A percentile compares a stretch with the other conserved stretches of the same genome.
These are phyloP conservation scores for Penstemon barbatus DNA, from an alignment of 257 asterid species.

Conservation along the genomic window DNA sequence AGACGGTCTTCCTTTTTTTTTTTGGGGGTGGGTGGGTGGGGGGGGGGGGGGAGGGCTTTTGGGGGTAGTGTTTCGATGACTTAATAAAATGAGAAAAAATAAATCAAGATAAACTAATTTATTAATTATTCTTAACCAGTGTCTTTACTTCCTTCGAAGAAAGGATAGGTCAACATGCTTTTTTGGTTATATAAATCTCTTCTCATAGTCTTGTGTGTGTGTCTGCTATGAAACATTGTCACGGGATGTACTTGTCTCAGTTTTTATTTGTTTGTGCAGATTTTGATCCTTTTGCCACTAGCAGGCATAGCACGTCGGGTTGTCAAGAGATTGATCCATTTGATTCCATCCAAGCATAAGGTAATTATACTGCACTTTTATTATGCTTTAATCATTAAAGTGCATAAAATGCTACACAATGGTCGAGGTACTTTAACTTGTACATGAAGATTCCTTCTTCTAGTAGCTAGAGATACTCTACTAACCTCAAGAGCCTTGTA, in stretches of 20 bases:
- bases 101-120: not conserved
- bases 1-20: not conserved
- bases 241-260: constrained; percentile 17
- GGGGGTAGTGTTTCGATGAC: too few species aligned
- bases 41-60: not conserved
- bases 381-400: constrained; percentile 22
- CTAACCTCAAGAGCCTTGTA: not conserved
- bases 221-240: constrained; percentile 7
- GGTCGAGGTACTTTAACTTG: constrained; percentile 15
- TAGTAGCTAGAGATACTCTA: constrained; percentile 4
- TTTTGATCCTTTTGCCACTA: constrained; percentile 80
- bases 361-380: constrained; percentile 37
- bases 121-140: not conserved
- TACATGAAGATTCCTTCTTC: constrained; percentile 1
- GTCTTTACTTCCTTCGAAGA: not conserved
- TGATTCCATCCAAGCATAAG: constrained; percentile 85
- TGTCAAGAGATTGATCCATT: constrained; percentile 75
- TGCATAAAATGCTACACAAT: not conserved
- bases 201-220: constrained; percentile 10
- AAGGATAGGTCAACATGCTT: not conserved
- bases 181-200: not conserved
- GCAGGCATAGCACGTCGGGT: constrained; percentile 84
- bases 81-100: not conserved
- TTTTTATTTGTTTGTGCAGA: constrained; percentile 44
- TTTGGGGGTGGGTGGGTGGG: not conserved